Conservation (phyloP, 306 rosid genomes). For the Pterocarpus santalinus region DNA sequence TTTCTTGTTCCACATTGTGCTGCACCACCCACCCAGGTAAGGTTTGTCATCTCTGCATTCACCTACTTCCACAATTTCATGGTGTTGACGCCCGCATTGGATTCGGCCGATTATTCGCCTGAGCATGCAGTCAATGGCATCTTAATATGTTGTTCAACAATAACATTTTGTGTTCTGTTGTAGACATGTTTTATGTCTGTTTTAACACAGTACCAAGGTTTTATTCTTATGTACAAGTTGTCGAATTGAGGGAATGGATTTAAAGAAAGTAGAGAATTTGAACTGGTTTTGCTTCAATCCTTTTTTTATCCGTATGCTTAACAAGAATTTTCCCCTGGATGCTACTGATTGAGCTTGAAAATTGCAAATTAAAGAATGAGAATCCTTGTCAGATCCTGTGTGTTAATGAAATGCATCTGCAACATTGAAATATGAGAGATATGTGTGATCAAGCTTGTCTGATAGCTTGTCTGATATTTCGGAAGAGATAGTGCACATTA, state of each 20-base stretch:
- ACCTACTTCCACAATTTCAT: too few species aligned
- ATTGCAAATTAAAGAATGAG: constrained; percentile 5
- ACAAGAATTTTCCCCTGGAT: too few species aligned
- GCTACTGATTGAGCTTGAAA: not conserved
- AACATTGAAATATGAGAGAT: not conserved
- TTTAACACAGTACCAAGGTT: not conserved
- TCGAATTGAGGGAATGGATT: not conserved
- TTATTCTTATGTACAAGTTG: not conserved
- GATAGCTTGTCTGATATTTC: not conserved
- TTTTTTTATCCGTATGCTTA: too few species aligned
- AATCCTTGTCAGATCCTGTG: not conserved
- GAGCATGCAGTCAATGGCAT: not conserved
- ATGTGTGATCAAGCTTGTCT: not conserved
- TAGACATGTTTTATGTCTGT: not conserved
- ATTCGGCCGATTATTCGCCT: not conserved
- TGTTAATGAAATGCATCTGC: not conserved
- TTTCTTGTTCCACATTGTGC: constrained; percentile 6
- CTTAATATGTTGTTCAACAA: not conserved
- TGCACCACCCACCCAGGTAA: not conserved
- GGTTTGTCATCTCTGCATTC: too few species aligned
- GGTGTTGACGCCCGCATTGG: not conserved
- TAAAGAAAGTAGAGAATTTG: not conserved
- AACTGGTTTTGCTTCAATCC: not conserved
- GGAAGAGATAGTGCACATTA: not conserved
- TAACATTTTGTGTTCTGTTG: constrained; percentile 2